These are phyloP conservation scores for Stemphylium lycopersici DNA, from an alignment of 2,329 filamentous ascomycete genomes.

Conservation along the genomic window DNA sequence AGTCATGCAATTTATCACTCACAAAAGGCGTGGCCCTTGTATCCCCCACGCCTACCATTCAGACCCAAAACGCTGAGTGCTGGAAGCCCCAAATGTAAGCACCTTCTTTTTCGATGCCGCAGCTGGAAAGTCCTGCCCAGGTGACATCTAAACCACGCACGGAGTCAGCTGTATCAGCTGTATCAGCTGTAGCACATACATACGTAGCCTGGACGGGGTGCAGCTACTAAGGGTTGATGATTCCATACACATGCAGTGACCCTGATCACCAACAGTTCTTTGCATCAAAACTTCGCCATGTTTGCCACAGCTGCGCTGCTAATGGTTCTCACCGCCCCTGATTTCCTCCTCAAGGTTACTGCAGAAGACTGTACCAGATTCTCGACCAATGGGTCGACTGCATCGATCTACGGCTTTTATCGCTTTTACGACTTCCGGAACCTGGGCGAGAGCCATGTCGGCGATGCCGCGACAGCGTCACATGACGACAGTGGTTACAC, in stretches of 20 bases:
- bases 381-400: conserved; percentile 14
- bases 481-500: background rate
- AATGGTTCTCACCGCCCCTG: background rate
- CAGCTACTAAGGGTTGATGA: background rate
- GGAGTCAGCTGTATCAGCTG: background rate
- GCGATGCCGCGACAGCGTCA: background rate
- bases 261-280: background rate
- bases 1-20: background rate
- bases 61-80: background rate
- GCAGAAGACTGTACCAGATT: conserved; percentile 17
- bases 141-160: background rate
- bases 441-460: background rate
- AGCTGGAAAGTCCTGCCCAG: background rate
- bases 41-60: background rate
- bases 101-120: background rate
- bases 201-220: background rate
- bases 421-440: conserved; percentile 25
- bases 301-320: background rate
- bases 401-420: conserved; percentile 18
- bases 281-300: background rate
- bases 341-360: background rate
- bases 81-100: background rate
- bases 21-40: background rate
- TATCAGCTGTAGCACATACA: background rate
- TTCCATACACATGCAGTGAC: background rate